These are phyloP conservation scores for Nothophoma quercina DNA, from an alignment of 2,329 filamentous ascomycete genomes.

Conservation along the genomic window DNA sequence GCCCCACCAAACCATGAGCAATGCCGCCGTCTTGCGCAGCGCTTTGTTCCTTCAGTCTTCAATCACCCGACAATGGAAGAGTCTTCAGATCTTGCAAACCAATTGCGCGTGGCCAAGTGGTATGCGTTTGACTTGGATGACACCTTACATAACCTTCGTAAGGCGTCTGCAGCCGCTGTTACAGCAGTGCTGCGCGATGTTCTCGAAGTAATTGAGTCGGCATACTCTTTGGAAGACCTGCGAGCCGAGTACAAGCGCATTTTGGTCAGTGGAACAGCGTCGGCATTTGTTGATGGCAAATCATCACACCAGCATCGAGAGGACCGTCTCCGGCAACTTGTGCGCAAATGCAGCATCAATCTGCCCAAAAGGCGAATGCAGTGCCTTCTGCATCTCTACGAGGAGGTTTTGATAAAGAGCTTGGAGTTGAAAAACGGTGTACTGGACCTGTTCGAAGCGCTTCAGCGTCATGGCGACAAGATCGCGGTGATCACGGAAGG, in stretches of 20 bases:
- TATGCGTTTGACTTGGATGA: conserved; percentile 60
- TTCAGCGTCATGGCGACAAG: conserved; percentile 50
- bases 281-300: conserved; percentile 56
- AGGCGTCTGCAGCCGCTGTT: conserved; percentile 50
- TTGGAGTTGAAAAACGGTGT: conserved; percentile 44
- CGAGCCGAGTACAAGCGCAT: conserved; percentile 43
- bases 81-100: neutral
- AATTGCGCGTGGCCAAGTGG: conserved; percentile 38
- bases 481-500: conserved; percentile 58
- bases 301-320: conserved; percentile 54
- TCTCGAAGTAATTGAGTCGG: conserved; percentile 4
- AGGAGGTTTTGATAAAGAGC: neutral
- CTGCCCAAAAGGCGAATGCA: conserved; percentile 29
- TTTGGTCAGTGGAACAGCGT: conserved; percentile 45
- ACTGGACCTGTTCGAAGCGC: conserved; percentile 40
- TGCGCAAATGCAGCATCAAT: conserved; percentile 25
- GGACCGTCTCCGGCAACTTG: conserved; percentile 46
- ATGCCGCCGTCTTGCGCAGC: too few species aligned
- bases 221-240: neutral
- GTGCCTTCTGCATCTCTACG: neutral
- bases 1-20: neutral
- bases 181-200: conserved; percentile 44
- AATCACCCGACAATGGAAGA: neutral
- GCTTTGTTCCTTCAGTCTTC: too few species aligned
- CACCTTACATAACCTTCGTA: conserved; percentile 58